These are phyloP conservation scores for Penicillium lagena DNA, from an alignment of 495 filamentous ascomycete genomes.

Conservation along the genomic window DNA sequence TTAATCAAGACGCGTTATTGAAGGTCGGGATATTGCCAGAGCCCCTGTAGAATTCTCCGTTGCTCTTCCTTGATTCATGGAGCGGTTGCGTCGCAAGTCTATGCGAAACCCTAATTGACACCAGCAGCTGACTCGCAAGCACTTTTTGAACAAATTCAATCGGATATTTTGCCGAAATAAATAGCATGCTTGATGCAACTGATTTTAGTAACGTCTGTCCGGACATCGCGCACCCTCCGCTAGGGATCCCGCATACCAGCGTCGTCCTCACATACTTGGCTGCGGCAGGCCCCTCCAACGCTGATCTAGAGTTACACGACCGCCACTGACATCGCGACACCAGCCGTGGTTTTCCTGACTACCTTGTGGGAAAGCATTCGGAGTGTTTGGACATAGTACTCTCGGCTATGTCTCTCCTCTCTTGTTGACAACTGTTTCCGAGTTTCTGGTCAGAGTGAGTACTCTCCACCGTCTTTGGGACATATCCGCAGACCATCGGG, in stretches of 20 bases:
- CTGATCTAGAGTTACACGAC: constrained; percentile 9
- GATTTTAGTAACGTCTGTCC: background rate
- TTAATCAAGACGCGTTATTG: background rate
- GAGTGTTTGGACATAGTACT: background rate
- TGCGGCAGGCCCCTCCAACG: constrained; percentile 1
- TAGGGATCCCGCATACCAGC: constrained; percentile 7
- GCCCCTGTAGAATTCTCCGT: too few species aligned
- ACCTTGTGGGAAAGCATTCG: background rate
- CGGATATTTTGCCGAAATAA: too few species aligned
- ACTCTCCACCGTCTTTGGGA: background rate
- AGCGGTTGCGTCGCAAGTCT: too few species aligned
- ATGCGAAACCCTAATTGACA: too few species aligned
- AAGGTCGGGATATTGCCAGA: constrained; percentile 1
- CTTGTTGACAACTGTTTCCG: too few species aligned
- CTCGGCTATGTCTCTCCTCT: background rate
- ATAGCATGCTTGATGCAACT: too few species aligned
- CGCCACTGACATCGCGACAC: background rate
- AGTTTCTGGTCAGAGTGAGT: background rate
- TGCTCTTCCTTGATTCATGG: too few species aligned
- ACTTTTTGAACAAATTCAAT: too few species aligned
- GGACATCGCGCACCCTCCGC: too few species aligned
- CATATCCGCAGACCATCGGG: background rate
- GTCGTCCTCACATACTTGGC: constrained; percentile 3
- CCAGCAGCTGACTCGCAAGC: too few species aligned
- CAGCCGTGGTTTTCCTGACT: constrained; percentile 9